Base-by-base conservation (phyloP, 23 red algal genomes). In the Agarophyton chilense region DNA sequence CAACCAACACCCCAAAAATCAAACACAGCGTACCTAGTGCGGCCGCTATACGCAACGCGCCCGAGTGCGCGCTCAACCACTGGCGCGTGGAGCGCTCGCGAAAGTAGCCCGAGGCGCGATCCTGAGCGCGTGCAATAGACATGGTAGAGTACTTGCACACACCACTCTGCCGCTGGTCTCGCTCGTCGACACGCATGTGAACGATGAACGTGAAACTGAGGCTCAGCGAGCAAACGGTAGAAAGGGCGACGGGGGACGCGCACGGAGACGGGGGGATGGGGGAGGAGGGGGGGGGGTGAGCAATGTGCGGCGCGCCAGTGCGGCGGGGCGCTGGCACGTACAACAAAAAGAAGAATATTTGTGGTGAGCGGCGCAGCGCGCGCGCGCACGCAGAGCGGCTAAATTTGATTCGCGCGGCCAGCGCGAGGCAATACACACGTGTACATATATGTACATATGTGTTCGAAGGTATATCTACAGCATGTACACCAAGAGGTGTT, bases 131-230 rank as follows among this genome's bases (percentile, higher is more conserved):
- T 74, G 45, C 68, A 46, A 74, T 74, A 47, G 17, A 43, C 68
- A 74, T 74, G 68, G 68, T 74, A 18, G 68, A 47, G 68, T 74
- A 74, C 2, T 74, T 29, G 35, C 31, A 65, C 60, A 65, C 33
- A 36, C 29, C 60, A 36, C 60, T 35, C 60, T 65, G 9, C 60
- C 60, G 60, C 14, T 31, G 4, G 6, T 4, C 31, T 6, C 22
- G 12, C 60, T 29, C 13, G n/a, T 65, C 31, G 7, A 29, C 16
- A 65, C 29, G 60, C 60, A 65, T 65, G 35, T 65, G 60, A 36
- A 35, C 2, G 14, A 32, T 24, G 56, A 18, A 7, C 21, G 52
- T 54, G n/a, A 6, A 54, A 21, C 51, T 2, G n/a, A 54, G 3
- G 14, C 51, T 54, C 51, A 54, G 17, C 6, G 3, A 13, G 3